Conservation (phyloP, 495 filamentous ascomycete genomes). For the Penicillium crystallinum region DNA sequence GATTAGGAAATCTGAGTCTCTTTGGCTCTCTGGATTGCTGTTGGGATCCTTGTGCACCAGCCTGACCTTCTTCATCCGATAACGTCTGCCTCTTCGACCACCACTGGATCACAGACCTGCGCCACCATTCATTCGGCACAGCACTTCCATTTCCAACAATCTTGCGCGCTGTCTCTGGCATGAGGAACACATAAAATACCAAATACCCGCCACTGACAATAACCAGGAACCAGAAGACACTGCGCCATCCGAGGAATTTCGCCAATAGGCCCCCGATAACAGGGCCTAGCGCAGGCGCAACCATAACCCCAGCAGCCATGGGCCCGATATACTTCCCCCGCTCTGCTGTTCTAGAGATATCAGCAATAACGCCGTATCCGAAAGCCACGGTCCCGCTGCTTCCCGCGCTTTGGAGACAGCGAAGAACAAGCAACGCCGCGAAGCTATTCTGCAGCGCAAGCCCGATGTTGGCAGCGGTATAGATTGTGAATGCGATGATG, state of each 20-base stretch:
- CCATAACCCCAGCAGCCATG: conserved; percentile 24
- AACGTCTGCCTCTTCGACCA: conserved; percentile 7
- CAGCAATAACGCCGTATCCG: conserved; percentile 56
- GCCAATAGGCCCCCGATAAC: conserved; percentile 38
- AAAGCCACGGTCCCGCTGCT: conserved; percentile 50
- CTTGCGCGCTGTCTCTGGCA: conserved; percentile 65
- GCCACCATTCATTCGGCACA: conserved; percentile 27
- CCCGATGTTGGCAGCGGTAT: conserved; percentile 58
- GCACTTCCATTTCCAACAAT: conserved; percentile 63
- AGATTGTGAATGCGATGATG: conserved; percentile 53
- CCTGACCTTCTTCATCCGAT: conserved; percentile 19
- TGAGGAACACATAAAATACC: conserved; percentile 42
- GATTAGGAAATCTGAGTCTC: conserved; percentile 60
- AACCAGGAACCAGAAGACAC: conserved; percentile 43
- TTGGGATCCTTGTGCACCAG: background rate
- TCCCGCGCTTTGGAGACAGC: conserved; percentile 59
- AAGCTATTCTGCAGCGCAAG: conserved; percentile 57
- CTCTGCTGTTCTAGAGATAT: conserved; percentile 54
- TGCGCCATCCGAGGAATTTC: conserved; percentile 34
- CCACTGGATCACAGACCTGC: conserved; percentile 37
- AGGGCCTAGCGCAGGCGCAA: conserved; percentile 33
- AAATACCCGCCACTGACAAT: conserved; percentile 29
- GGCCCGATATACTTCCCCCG: conserved; percentile 55
- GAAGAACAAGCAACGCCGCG: conserved; percentile 54
- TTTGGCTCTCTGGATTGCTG: conserved; percentile 12